Percentiles rank a stretch among this genome's conserved stretches.
Evolutionary conservation across 805 yeast species (phyloP).

Genomic region (Candida methanosorbosa): DNA sequence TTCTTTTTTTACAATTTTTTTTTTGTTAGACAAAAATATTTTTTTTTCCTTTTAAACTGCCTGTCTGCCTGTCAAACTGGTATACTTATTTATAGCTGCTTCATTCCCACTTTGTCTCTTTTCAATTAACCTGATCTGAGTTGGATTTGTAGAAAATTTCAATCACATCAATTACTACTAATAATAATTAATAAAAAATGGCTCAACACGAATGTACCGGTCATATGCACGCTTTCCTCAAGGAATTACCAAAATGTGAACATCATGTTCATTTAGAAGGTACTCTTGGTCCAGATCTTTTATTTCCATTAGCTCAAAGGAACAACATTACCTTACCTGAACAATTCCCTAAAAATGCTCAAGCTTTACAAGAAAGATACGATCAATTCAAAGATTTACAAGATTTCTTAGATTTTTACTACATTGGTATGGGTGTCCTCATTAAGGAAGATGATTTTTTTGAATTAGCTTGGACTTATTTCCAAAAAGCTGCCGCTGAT

Average conservation of each 20-base stretch:
- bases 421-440: slow-evolving; percentile 74
- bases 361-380: slow-evolving; percentile 51
- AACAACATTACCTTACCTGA: slow-evolving; percentile 54
- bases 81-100: too few species aligned
- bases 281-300: slow-evolving; percentile 65
- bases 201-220: slow-evolving; percentile 22
- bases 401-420: slow-evolving; percentile 72
- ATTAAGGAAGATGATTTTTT: slow-evolving; percentile 63
- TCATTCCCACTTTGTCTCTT: too few species aligned
- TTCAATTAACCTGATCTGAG: too few species aligned
- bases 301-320: slow-evolving; percentile 61
- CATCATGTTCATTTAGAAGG: slow-evolving; percentile 85
- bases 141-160: too few species aligned
- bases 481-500: slow-evolving; percentile 46
- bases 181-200: slow-evolving; percentile 1
- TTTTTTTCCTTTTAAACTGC: too few species aligned
- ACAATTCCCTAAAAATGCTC: slow-evolving; percentile 51
- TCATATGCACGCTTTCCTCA: slow-evolving; percentile 42
- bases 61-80: too few species aligned
- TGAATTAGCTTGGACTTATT: slow-evolving; percentile 70
- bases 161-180: too few species aligned
- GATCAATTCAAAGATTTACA: slow-evolving; percentile 57
- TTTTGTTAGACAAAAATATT: too few species aligned
- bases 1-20: too few species aligned
- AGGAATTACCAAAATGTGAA: slow-evolving; percentile 78